Percentiles rank a stretch among this genome's conserved stretches.
Conservation (phyloP, 768 basidiomycete genomes). For the Cyclocybe cylindracea region DNA sequence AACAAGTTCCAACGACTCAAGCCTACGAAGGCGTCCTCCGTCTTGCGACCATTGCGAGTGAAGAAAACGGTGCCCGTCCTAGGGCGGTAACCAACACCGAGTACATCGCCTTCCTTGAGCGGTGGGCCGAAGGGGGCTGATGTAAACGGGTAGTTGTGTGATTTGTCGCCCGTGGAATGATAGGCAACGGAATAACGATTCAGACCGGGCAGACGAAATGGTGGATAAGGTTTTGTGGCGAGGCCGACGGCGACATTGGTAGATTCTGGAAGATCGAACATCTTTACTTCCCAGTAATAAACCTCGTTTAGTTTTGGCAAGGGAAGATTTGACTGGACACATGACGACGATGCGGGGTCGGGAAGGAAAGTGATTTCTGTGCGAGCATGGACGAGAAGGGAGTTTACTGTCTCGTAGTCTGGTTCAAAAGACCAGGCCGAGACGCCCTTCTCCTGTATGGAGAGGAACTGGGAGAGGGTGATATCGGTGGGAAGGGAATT, state of each 20-base stretch:
- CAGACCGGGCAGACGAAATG: constrained; percentile 88
- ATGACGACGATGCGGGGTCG: constrained; percentile 92
- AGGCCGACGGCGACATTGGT: constrained; percentile 92
- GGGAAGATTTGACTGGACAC: constrained; percentile 95
- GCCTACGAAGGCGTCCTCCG: constrained; percentile 94
- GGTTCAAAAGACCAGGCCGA: constrained; percentile 99
- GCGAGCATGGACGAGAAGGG: constrained; percentile 89
- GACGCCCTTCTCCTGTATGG: constrained; percentile 99
- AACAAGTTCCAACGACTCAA: constrained; percentile 92
- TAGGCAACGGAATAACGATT: constrained; percentile 91
- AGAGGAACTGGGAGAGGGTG: constrained; percentile 96
- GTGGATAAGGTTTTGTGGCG: constrained; percentile 96
- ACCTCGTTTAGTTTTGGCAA: constrained; percentile 98
- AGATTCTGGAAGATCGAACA: constrained; percentile 91
- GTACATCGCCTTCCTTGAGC: constrained; percentile 92
- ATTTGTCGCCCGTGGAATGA: constrained; percentile 95
- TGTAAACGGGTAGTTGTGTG: constrained; percentile 96
- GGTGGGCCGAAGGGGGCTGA: constrained; percentile 78
- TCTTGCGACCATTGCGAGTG: constrained; percentile 95
- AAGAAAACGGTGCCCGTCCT: constrained; percentile 98
- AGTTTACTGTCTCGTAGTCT: constrained; percentile 93
- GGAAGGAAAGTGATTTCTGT: constrained; percentile 98
- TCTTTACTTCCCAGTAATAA: constrained; percentile 99
- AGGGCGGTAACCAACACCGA: constrained; percentile 95
- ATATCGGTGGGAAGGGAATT: constrained; percentile 98